A percentile compares a stretch with the other conserved stretches of the same genome.
Evolutionary conservation across 345 rosid species (phyloP).

Genomic region (Ceriops decandra): DNA sequence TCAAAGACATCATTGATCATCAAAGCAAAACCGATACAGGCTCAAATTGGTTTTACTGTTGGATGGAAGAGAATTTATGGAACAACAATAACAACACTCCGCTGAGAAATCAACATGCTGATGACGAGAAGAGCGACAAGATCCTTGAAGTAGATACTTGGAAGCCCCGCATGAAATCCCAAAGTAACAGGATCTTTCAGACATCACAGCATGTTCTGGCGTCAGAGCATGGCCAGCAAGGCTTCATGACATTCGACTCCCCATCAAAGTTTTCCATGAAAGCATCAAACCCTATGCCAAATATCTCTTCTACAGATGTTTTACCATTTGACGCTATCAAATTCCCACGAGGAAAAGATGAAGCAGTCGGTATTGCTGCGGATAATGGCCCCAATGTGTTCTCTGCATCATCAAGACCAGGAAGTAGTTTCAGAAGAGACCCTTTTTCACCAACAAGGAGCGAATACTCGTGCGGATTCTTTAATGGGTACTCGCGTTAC

Average conservation of each 20-base stretch:
- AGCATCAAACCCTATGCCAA: constrained; percentile 8
- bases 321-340: constrained; percentile 9
- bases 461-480: constrained; percentile 27
- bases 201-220: constrained; percentile 20
- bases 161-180: constrained; percentile 62
- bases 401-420: constrained; percentile 26
- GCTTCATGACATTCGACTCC: constrained; percentile 13
- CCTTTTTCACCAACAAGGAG: constrained; percentile 31
- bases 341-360: constrained; percentile 18
- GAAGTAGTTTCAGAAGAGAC: constrained; percentile 21
- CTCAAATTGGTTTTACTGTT: constrained; percentile 64
- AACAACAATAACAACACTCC: constrained; percentile 28
- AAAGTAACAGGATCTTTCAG: constrained; percentile 21
- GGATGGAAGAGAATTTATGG: constrained; percentile 71
- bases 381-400: constrained; percentile 17
- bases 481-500: constrained; percentile 23
- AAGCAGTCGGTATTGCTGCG: constrained; percentile 6
- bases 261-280: constrained; percentile 17
- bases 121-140: constrained; percentile 31
- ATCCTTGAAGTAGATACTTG: constrained; percentile 57
- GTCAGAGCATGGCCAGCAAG: constrained; percentile 16
- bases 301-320: constrained; percentile 12
- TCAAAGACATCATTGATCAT: constrained; percentile 32
- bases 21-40: constrained; percentile 37
- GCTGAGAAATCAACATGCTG: constrained; percentile 20